These are phyloP conservation scores for Phytopythium ostracodes DNA, from an alignment of 352 stramenopile genomes.

Conservation along the genomic window DNA sequence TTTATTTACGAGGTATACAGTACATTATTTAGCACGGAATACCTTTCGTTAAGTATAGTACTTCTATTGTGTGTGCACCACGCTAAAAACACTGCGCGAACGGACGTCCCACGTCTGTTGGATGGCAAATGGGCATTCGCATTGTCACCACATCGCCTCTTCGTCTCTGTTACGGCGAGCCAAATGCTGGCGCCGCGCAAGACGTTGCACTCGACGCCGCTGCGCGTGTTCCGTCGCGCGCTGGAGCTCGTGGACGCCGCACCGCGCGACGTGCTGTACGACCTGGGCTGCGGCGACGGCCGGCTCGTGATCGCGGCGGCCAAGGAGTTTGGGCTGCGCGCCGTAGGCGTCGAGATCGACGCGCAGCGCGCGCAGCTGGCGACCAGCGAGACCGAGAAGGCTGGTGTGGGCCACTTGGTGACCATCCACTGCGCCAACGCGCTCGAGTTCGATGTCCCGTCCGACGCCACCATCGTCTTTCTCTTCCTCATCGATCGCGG, in stretches of 20 bases:
- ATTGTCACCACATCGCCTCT: background rate
- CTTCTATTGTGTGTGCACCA: background rate
- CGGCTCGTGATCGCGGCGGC: conserved; percentile 65
- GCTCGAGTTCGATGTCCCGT: conserved; percentile 56
- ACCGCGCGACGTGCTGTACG: conserved; percentile 54
- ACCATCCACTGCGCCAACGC: conserved; percentile 66
- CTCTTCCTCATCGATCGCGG: conserved; percentile 78
- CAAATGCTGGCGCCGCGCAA: conserved; percentile 78
- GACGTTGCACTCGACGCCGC: conserved; percentile 77
- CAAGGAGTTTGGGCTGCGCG: conserved; percentile 36
- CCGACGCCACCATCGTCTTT: conserved; percentile 68
- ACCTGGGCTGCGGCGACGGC: conserved; percentile 78
- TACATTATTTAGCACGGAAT: background rate
- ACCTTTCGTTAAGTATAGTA: background rate
- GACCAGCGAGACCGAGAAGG: conserved; percentile 12
- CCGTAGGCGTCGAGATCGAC: conserved; percentile 69
- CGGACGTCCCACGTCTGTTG: background rate
- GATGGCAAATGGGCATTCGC: background rate
- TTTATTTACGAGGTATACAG: background rate
- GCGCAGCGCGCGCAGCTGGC: conserved; percentile 31
- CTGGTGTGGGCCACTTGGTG: conserved; percentile 45
- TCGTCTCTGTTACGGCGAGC: background rate
- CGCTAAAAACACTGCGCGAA: background rate
- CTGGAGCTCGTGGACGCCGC: conserved; percentile 43
- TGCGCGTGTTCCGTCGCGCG: conserved; percentile 50